These are phyloP conservation scores for Arthrobotrys entomopaga DNA, from an alignment of 2,329 filamentous ascomycete genomes.

Conservation along the genomic window DNA sequence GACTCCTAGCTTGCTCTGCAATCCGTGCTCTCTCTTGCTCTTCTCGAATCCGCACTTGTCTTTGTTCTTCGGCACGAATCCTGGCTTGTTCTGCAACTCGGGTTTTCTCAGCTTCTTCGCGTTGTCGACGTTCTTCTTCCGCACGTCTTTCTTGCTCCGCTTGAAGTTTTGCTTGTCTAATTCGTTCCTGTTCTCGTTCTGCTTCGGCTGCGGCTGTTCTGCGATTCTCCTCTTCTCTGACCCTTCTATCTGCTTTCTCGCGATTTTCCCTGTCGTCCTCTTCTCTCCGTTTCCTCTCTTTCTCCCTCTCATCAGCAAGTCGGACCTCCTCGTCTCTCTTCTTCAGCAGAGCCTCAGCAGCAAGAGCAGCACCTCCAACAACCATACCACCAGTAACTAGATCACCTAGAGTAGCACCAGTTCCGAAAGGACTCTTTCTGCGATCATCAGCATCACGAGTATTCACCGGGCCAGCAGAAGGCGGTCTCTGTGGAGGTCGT, in stretches of 20 bases:
- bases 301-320: conserved; percentile 27
- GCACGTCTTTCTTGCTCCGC: conserved; percentile 16
- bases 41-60: conserved; percentile 16
- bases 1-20: conserved; percentile 30
- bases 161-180: background rate
- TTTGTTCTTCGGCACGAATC: conserved; percentile 20
- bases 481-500: conserved; percentile 23
- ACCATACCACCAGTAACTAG: conserved; percentile 32
- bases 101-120: conserved; percentile 20
- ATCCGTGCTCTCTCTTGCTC: conserved; percentile 31
- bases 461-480: conserved; percentile 9
- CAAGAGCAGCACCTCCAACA: conserved; percentile 33
- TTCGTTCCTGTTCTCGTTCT: conserved; percentile 11
- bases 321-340: conserved; percentile 23
- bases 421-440: conserved; percentile 33
- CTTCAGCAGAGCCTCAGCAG: conserved; percentile 35
- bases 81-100: conserved; percentile 26
- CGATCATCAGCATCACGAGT: conserved; percentile 34
- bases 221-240: conserved; percentile 23
- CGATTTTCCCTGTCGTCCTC: conserved; percentile 20
- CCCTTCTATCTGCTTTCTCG: conserved; percentile 34
- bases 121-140: conserved; percentile 26
- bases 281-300: conserved; percentile 10
- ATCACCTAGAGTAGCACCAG: conserved; percentile 26
- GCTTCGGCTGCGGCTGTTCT: conserved; percentile 28